Percentiles rank a stretch among this genome's conserved stretches.
phyloP scores from a whole-genome alignment of 1,284 basidiomycete genomes.

The Cryptococcus jaspeensis region DNA sequence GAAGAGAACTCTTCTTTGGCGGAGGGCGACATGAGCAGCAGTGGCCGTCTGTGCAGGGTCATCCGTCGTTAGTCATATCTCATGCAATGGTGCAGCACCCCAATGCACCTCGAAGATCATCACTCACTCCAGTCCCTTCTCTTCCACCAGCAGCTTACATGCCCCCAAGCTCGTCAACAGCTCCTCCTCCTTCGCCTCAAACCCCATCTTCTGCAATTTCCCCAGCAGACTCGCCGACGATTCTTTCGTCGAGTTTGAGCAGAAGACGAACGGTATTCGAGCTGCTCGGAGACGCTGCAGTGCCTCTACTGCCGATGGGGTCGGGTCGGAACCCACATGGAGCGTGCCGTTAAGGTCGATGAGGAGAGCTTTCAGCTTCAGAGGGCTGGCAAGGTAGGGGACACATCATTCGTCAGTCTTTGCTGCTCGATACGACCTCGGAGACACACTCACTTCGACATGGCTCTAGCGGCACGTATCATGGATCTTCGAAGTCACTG shows the following conservation, averaged over 20 bases:
- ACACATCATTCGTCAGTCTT: too few species aligned
- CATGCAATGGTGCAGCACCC: background rate
- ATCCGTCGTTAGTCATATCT: background rate
- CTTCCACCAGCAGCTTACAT: constrained; percentile 55
- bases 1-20: constrained; percentile 58
- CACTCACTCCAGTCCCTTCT: constrained; percentile 55
- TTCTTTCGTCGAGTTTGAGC: constrained; percentile 58
- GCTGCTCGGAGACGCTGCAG: constrained; percentile 56
- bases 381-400: background rate
- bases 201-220: constrained; percentile 57
- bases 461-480: background rate
- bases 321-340: constrained; percentile 59
- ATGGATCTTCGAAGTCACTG: too few species aligned
- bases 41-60: constrained; percentile 54
- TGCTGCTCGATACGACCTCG: too few species aligned
- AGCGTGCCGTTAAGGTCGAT: constrained; percentile 70
- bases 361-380: constrained; percentile 55
- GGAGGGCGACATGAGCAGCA: constrained; percentile 61
- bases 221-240: constrained; percentile 55
- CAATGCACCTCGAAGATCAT: background rate
- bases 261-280: constrained; percentile 61
- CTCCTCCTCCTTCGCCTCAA: constrained; percentile 55
- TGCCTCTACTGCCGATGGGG: constrained; percentile 57
- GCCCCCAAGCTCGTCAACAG: constrained; percentile 66
- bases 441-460: constrained; percentile 5